Evolutionary conservation across 2,329 filamentous ascomycete genomes (phyloP).

Genomic region (Amylocarpus encephaloides): DNA sequence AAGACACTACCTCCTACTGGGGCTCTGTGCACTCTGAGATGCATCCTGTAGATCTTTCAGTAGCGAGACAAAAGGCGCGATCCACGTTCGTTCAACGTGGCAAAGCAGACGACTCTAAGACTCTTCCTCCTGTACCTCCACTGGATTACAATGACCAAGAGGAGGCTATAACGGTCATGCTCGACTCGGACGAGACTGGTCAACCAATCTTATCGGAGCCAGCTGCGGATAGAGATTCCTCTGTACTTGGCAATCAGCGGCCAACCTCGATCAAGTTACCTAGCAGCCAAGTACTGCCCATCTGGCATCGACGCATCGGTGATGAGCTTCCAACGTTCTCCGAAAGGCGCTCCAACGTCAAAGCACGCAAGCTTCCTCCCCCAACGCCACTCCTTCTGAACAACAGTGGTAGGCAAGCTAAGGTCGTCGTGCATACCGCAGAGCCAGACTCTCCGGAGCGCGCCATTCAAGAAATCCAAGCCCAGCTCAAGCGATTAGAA

Average conservation of each 20-base stretch:
- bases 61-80: conserved; percentile 37
- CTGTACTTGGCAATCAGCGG: conserved; percentile 28
- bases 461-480: conserved; percentile 29
- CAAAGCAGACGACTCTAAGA: background rate
- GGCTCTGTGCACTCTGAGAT: conserved; percentile 46
- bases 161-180: conserved; percentile 40
- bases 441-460: conserved; percentile 27
- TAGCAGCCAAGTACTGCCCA: conserved; percentile 1
- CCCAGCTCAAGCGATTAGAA: conserved; percentile 29
- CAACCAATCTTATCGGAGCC: conserved; percentile 20
- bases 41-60: conserved; percentile 39
- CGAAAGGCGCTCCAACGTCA: conserved; percentile 39
- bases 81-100: conserved; percentile 35
- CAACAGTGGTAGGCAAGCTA: conserved; percentile 35
- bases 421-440: conserved; percentile 36
- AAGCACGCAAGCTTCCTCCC: conserved; percentile 47
- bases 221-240: conserved; percentile 24
- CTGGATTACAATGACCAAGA: conserved; percentile 23
- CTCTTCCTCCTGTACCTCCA: conserved; percentile 4
- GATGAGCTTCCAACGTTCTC: conserved; percentile 55
- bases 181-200: conserved; percentile 33
- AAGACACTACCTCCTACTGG: conserved; percentile 41
- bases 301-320: conserved; percentile 53
- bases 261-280: conserved; percentile 12
- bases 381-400: conserved; percentile 50